phyloP scores from a whole-genome alignment of 2,329 filamentous ascomycete species.

The Trichophaea hybrida region DNA sequence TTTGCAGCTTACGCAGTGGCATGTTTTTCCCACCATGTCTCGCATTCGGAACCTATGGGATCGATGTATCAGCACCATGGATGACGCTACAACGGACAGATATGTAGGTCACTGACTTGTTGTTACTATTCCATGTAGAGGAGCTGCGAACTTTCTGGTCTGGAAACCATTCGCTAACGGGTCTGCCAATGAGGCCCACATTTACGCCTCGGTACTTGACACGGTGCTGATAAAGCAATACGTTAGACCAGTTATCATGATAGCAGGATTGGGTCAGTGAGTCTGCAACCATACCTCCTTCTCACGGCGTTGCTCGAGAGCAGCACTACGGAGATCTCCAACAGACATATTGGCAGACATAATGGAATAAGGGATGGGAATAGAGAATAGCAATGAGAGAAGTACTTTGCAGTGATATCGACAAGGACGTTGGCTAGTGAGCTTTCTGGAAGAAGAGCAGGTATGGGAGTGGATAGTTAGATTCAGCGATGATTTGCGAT shows the following conservation, averaged over 20 bases:
- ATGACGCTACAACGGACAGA: neutral
- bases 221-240: constrained; percentile 18
- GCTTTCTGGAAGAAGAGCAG: neutral
- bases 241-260: neutral
- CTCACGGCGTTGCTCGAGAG: constrained; percentile 24
- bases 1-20: constrained; percentile 22
- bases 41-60: constrained; percentile 11
- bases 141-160: constrained; percentile 9
- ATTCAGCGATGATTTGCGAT: neutral
- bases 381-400: neutral
- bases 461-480: neutral
- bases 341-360: neutral
- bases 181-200: constrained; percentile 24
- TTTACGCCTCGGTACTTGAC: constrained; percentile 26
- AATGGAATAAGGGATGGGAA: neutral
- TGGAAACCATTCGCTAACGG: constrained; percentile 1
- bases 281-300: constrained; percentile 22
- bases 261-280: constrained; percentile 3
- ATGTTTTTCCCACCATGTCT: constrained; percentile 8
- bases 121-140: constrained; percentile 24
- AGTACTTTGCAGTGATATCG: neutral
- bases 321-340: constrained; percentile 17
- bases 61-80: neutral
- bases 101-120: constrained; percentile 19
- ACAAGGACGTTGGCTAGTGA: neutral